phyloP scores from a whole-genome alignment of 768 basidiomycete species.

The Hypholoma fasciculare region DNA sequence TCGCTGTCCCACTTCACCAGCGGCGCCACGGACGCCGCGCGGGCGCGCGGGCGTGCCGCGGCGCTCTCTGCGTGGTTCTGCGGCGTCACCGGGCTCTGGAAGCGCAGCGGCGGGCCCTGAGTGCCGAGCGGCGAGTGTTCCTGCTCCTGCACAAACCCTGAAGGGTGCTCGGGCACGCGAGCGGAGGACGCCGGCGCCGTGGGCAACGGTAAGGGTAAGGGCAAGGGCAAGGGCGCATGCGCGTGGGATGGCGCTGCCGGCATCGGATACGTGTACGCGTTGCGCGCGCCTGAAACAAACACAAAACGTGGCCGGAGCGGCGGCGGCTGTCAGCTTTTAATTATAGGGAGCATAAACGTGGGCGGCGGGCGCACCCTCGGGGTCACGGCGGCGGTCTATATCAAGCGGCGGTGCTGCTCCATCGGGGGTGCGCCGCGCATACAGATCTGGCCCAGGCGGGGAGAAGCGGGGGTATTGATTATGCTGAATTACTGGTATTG shows the following conservation, averaged over 20 bases:
- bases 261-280: not conserved
- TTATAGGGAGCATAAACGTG: too few species aligned
- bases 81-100: constrained; percentile 1
- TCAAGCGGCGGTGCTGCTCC: too few species aligned
- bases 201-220: not conserved
- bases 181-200: not conserved
- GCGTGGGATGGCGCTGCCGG: not conserved
- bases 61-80: not conserved
- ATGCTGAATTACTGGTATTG: too few species aligned
- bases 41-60: constrained; percentile 5
- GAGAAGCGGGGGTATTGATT: too few species aligned
- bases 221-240: not conserved
- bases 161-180: not conserved
- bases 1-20: constrained; percentile 31
- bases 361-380: too few species aligned
- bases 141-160: not conserved
- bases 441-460: too few species aligned
- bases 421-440: too few species aligned
- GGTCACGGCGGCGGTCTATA: too few species aligned
- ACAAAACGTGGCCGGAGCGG: not conserved
- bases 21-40: constrained; percentile 13
- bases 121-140: not conserved
- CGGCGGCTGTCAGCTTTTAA: not conserved
- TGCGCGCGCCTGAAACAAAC: not conserved
- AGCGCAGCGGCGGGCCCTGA: not conserved